These are phyloP conservation scores for Salix udensis DNA, from an alignment of 345 rosid species.

Conservation along the genomic window DNA sequence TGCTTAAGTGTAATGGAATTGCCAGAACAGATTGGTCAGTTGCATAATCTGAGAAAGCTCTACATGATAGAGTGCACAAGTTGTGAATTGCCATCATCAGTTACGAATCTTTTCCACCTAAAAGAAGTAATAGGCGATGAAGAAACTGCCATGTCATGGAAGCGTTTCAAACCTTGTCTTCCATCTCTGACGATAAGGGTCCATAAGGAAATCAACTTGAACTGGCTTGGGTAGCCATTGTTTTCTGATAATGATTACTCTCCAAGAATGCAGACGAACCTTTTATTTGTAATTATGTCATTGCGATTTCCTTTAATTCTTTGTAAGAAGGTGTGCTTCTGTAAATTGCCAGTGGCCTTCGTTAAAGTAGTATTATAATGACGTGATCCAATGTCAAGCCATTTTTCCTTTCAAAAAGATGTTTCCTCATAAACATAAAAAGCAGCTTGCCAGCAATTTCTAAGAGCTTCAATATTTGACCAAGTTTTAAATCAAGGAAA, in stretches of 20 bases:
- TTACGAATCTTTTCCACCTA: slow-evolving; percentile 13
- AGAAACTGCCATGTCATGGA: slow-evolving; percentile 26
- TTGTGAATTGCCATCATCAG: slow-evolving; percentile 24
- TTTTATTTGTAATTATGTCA: no score
- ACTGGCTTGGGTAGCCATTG: slow-evolving; percentile 19
- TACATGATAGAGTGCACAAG: slow-evolving; percentile 25
- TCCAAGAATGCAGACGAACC: no score
- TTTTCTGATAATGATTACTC: neutral
- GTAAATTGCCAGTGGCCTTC: no score
- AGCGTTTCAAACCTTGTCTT: neutral
- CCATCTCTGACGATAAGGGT: slow-evolving; percentile 9
- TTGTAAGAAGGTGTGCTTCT: no score
- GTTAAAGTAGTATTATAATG: no score
- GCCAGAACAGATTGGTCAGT: slow-evolving; percentile 22
- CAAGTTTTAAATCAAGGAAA: no score
- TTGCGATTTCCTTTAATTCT: no score
- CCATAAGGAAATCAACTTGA: slow-evolving; percentile 23
- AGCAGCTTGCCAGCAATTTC: no score
- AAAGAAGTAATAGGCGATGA: slow-evolving; percentile 21
- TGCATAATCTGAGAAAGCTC: slow-evolving; percentile 15
- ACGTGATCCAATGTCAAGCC: no score
- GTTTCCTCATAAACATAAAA: no score
- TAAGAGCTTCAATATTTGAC: no score
- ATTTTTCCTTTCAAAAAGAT: no score
- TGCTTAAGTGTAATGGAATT: slow-evolving; percentile 12